Evolutionary conservation across 2,329 filamentous ascomycete genomes (phyloP).

Genomic region (Rhytidhysteron rufulum): DNA sequence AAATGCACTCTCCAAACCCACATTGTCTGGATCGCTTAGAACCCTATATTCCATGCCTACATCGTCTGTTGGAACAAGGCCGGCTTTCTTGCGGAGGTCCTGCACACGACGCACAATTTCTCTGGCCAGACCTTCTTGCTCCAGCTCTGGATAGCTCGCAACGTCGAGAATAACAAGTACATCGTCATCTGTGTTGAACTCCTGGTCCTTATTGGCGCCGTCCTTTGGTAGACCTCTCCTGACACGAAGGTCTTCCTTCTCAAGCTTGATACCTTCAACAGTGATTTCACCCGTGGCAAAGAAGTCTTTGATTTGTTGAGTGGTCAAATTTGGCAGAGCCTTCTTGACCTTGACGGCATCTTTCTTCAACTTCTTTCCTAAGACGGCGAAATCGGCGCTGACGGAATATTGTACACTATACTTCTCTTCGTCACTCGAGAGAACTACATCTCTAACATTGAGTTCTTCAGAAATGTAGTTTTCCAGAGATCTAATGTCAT

Average conservation of each 20-base stretch:
- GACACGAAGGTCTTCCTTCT: conserved; percentile 78
- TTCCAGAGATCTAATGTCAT: conserved; percentile 80
- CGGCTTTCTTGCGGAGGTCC: conserved; percentile 88
- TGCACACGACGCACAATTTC: conserved; percentile 94
- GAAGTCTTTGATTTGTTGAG: conserved; percentile 76
- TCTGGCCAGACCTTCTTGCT: conserved; percentile 81
- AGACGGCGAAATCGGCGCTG: conserved; percentile 83
- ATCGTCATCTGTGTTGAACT: conserved; percentile 84
- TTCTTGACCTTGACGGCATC: conserved; percentile 90
- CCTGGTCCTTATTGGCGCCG: conserved; percentile 66
- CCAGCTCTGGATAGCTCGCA: conserved; percentile 76
- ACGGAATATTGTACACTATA: conserved; percentile 93
- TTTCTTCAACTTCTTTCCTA: conserved; percentile 97
- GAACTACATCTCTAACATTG: conserved; percentile 79
- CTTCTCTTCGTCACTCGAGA: conserved; percentile 81
- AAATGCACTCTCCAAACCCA: conserved; percentile 69
- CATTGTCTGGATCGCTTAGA: conserved; percentile 70
- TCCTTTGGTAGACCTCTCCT: conserved; percentile 74
- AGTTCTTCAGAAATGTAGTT: conserved; percentile 89
- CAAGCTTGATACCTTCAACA: conserved; percentile 81
- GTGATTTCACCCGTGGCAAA: conserved; percentile 68
- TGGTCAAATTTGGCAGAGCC: conserved; percentile 73
- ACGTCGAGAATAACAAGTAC: conserved; percentile 88
- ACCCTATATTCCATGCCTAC: conserved; percentile 92
- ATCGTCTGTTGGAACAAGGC: conserved; percentile 85